Evolutionary conservation across 2,329 filamentous ascomycete species (phyloP), one percentile per base, ranked within the genome.

Genomic region (Microdochium paspali): DNA sequence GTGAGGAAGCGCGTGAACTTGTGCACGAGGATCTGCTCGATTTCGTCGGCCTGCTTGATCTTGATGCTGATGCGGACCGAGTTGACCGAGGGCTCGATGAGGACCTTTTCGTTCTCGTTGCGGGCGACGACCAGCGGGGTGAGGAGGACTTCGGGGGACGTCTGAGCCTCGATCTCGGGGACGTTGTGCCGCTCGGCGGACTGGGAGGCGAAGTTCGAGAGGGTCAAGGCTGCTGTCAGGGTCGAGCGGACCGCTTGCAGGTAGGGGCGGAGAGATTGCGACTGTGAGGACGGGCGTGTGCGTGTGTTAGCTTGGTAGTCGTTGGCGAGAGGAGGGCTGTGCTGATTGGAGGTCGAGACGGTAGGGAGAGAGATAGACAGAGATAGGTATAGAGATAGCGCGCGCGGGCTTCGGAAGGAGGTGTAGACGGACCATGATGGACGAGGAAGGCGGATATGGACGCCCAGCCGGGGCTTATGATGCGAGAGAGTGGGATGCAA

Each of bases 41-140:
- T 98, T 73, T 98, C 93, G 67, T 98, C 93, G 52, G 93, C 93
- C 75, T 98, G 93, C 74, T 98, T 98, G 69, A 98, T 96, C 76
- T 91, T 89, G 73, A 98, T 95, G 78, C 89, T 95, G 62, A 98
- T 87, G 58, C 93, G 85, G 57, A 98, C 87, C 57, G 87, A 94
- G 78, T 98, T 98, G 72, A 97, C 85, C 66, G 87, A 93, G 47
- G 93, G 90, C 72, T 97, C 91, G 64, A 97, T 95, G 51, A 95
- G 75, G 56, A 98, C 91, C 58, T 87, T 84, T 77, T 98, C 93
- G 66, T 96, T 95, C 70, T 97, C 90, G 69, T 98, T 98, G 54
- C 93, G 84, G 53, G 91, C 86, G 57, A 98, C 82, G 24, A 85
- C 90, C 54, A 98, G 73, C 18, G 91, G 90, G 61, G 93, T 95